These are phyloP conservation scores for Climacium dendroides DNA, from an alignment of 225 moss, liverwort and hornwort genomes.

Conservation along the genomic window DNA sequence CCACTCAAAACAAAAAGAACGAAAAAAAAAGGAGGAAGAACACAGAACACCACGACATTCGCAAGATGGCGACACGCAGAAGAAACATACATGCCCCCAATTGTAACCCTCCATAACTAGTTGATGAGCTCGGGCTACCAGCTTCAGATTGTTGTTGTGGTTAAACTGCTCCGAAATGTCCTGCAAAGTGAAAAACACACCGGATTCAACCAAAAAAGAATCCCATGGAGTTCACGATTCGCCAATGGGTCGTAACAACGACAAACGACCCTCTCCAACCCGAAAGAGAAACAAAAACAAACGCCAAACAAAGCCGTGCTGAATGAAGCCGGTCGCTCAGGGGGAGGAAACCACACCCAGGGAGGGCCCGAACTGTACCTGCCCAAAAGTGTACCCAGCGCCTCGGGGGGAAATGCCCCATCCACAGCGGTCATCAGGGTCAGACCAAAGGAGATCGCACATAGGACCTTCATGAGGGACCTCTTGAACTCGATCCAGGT, in stretches of 20 bases:
- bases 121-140: slow-evolving; percentile 82
- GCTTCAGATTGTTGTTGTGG: slow-evolving; percentile 68
- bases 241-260: not conserved
- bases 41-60: not conserved
- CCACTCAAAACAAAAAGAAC: too few species aligned
- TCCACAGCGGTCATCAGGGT: slow-evolving; percentile 78
- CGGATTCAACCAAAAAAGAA: too few species aligned
- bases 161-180: slow-evolving; percentile 86
- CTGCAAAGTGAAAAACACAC: not conserved
- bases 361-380: not conserved
- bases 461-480: slow-evolving; percentile 75
- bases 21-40: not conserved
- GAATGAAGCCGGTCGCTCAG: not conserved
- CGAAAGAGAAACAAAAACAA: not conserved
- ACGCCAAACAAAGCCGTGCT: not conserved
- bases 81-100: slow-evolving; percentile 24
- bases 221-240: not conserved
- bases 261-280: too few species aligned
- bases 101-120: slow-evolving; percentile 87
- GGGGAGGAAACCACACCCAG: not conserved
- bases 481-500: slow-evolving; percentile 82
- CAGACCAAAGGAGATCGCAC: slow-evolving; percentile 83
- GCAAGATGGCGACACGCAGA: not conserved
- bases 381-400: slow-evolving; percentile 74
- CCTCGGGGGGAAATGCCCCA: slow-evolving; percentile 86